Conservation (phyloP, 106 monocot genomes). For the Allium fistulosum region DNA sequence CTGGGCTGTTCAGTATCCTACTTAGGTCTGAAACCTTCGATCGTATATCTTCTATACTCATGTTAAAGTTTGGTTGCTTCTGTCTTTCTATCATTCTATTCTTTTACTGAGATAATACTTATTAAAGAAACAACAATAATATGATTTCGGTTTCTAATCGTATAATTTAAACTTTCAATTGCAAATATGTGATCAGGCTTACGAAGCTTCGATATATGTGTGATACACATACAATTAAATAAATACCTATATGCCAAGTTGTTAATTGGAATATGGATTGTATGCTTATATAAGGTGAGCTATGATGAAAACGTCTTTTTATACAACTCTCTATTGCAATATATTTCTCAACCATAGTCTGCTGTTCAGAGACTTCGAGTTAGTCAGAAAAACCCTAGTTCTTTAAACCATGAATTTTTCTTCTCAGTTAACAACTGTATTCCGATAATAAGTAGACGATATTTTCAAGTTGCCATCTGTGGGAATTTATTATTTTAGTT, state of each 20-base stretch:
- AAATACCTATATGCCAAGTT: too few relatives aligned
- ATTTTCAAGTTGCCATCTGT: not conserved
- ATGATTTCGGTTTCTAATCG: too few relatives aligned
- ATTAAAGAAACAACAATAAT: too few relatives aligned
- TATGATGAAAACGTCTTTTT: not conserved
- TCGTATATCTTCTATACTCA: not conserved
- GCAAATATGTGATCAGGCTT: not conserved
- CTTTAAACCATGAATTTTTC: not conserved
- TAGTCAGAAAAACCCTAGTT: too few relatives aligned
- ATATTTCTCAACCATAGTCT: not conserved
- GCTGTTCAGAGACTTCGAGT: not conserved
- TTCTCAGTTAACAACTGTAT: not conserved
- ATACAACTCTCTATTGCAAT: not conserved
- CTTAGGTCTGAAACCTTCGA: slow-evolving; percentile 20
- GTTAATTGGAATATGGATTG: too few relatives aligned
- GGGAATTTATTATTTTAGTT: not conserved
- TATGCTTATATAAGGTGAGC: too few relatives aligned
- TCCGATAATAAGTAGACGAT: not conserved
- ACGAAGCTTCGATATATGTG: not conserved
- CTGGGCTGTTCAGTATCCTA: slow-evolving; percentile 28
- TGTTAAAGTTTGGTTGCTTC: not conserved
- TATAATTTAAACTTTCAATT: not conserved
- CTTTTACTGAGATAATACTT: not conserved
- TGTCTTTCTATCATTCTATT: not conserved
- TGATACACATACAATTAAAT: not conserved